Percentiles rank a stretch among this genome's conserved stretches.
These are phyloP conservation scores for Epicoccum sorghinum DNA, from an alignment of 2,329 filamentous ascomycete species.

Conservation along the genomic window DNA sequence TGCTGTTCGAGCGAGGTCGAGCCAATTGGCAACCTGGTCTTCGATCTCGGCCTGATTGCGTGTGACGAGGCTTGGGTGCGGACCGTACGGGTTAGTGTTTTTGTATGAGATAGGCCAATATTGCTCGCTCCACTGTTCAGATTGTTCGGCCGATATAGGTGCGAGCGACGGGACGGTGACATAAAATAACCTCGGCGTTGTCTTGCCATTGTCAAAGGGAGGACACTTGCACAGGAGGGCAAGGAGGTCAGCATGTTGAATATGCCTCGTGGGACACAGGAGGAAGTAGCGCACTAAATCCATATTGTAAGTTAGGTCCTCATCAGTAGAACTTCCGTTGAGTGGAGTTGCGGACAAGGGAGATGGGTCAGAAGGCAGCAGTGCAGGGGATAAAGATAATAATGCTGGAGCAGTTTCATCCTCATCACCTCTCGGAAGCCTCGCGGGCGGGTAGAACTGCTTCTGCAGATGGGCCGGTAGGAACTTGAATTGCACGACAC, in stretches of 20 bases:
- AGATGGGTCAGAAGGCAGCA: constrained; percentile 17
- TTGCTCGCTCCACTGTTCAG: constrained; percentile 72
- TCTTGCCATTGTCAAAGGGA: constrained; percentile 46
- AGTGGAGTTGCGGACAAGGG: constrained; percentile 9
- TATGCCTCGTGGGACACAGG: constrained; percentile 56
- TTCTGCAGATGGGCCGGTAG: constrained; percentile 66
- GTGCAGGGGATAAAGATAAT: constrained; percentile 34
- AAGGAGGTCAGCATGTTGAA: constrained; percentile 60
- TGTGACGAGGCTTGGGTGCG: constrained; percentile 76
- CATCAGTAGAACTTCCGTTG: constrained; percentile 20
- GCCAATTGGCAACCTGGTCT: constrained; percentile 68
- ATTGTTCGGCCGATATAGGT: constrained; percentile 77
- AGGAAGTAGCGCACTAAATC: constrained; percentile 57
- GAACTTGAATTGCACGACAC: constrained; percentile 74
- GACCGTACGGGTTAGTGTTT: constrained; percentile 85
- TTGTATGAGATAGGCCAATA: constrained; percentile 89
- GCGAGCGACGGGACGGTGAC: constrained; percentile 74
- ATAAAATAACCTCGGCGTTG: constrained; percentile 61
- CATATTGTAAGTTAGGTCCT: constrained; percentile 35
- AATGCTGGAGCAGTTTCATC: constrained; percentile 38
- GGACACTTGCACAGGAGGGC: constrained; percentile 40
- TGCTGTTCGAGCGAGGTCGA: constrained; percentile 69
- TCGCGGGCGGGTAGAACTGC: constrained; percentile 40
- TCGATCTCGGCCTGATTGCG: constrained; percentile 73
- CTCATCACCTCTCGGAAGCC: constrained; percentile 43